A percentile compares a stretch with the other conserved stretches of the same genome.
phyloP scores from a whole-genome alignment of 352 stramenopile genomes.

The Globisporangium mamillatum region DNA sequence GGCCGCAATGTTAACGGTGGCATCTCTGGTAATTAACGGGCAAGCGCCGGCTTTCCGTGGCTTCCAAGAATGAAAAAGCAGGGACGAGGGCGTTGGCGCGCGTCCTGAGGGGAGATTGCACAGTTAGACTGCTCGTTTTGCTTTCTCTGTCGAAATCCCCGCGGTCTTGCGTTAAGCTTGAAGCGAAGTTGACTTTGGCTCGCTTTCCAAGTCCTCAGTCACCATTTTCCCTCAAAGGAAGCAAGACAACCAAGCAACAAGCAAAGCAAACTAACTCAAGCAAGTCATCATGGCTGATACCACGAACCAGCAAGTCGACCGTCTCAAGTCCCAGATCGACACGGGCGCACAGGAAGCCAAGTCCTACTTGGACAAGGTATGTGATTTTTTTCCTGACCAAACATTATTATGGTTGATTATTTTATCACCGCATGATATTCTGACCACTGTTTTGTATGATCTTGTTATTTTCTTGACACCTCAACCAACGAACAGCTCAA shows the following conservation, averaged over 20 bases:
- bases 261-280: background rate
- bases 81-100: too few species aligned
- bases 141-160: background rate
- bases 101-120: background rate
- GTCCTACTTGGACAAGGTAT: background rate
- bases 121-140: background rate
- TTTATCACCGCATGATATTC: background rate
- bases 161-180: background rate
- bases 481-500: background rate
- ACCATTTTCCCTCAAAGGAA: background rate
- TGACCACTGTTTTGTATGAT: background rate
- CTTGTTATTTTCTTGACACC: background rate
- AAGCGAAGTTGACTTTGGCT: background rate
- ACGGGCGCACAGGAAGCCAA: background rate
- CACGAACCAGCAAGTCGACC: background rate
- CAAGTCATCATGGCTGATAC: background rate
- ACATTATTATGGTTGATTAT: background rate
- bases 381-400: background rate
- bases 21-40: too few species aligned
- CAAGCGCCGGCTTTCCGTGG: too few species aligned
- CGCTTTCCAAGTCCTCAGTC: background rate
- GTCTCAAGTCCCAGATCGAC: background rate
- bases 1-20: too few species aligned
- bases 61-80: too few species aligned
- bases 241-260: background rate